Percentiles rank a stretch among this genome's conserved stretches.
phyloP scores from a whole-genome alignment of 192 early-diverging fungal species.

The Podila clonocystis region DNA sequence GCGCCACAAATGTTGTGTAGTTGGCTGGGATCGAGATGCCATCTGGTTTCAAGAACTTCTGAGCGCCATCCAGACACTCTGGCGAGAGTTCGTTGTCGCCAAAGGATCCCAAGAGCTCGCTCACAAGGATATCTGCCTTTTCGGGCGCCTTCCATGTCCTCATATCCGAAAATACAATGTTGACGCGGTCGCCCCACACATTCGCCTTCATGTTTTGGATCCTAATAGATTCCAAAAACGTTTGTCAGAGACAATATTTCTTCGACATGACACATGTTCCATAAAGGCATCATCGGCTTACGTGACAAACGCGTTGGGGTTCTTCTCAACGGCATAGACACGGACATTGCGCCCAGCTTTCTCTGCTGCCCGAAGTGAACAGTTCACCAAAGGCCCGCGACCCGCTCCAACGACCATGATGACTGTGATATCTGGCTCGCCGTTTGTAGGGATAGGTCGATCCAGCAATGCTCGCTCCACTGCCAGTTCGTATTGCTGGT shows the following conservation, averaged over 20 bases:
- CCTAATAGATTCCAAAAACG: constrained; percentile 44
- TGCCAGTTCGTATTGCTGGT: constrained; percentile 85
- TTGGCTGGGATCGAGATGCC: constrained; percentile 93
- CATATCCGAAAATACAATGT: constrained; percentile 92
- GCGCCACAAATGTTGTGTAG: constrained; percentile 88
- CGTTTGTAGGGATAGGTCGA: constrained; percentile 45
- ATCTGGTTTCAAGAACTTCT: constrained; percentile 74
- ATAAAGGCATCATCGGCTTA: constrained; percentile 42
- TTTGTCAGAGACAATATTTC: not conserved
- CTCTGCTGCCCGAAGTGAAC: constrained; percentile 82
- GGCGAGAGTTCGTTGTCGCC: constrained; percentile 99
- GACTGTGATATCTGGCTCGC: constrained; percentile 56
- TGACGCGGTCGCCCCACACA: constrained; percentile 85
- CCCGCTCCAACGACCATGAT: constrained; percentile 97
- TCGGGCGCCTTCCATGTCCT: constrained; percentile 79
- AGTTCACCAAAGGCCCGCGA: constrained; percentile 92
- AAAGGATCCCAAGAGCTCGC: constrained; percentile 96
- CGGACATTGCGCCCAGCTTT: constrained; percentile 65
- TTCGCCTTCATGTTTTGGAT: constrained; percentile 77
- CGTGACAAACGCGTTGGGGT: constrained; percentile 93
- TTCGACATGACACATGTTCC: not conserved
- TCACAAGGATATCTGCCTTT: constrained; percentile 91
- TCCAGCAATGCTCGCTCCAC: constrained; percentile 68
- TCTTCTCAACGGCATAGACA: constrained; percentile 95
- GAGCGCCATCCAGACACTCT: constrained; percentile 95